Conservation (phyloP, 305 asterid genomes). For the Rubia balearica region DNA sequence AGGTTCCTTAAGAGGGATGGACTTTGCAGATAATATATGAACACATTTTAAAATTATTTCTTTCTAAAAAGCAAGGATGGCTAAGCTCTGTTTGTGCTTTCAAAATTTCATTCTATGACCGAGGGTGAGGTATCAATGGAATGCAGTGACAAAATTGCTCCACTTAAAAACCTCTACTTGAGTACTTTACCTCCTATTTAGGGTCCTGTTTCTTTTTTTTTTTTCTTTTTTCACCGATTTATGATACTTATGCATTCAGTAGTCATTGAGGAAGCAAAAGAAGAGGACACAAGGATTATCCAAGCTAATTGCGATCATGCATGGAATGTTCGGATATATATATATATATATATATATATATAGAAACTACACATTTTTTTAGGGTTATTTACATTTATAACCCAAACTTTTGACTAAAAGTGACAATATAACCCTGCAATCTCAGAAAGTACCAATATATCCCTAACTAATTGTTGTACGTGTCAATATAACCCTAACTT, state of each 20-base stretch:
- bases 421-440: no score
- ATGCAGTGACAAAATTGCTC: neutral
- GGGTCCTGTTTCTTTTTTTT: constrained; percentile 3
- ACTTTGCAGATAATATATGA: neutral
- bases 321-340: no score
- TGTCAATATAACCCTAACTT: no score
- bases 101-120: constrained; percentile 63
- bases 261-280: constrained; percentile 81
- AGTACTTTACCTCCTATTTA: neutral
- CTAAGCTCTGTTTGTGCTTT: constrained; percentile 11
- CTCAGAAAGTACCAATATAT: no score
- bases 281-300: constrained; percentile 96
- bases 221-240: constrained; percentile 3
- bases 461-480: no score
- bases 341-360: no score
- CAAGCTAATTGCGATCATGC: no score
- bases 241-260: constrained; percentile 38
- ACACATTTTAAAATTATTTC: neutral
- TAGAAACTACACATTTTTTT: no score
- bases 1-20: neutral
- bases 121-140: constrained; percentile 66
- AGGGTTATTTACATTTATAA: no score
- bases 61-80: neutral
- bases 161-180: neutral
- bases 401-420: no score